Evolutionary conservation across 2,329 filamentous ascomycete genomes (phyloP), one percentile per base, ranked within the genome.

Genomic region (Venturiaceae sp.): DNA sequence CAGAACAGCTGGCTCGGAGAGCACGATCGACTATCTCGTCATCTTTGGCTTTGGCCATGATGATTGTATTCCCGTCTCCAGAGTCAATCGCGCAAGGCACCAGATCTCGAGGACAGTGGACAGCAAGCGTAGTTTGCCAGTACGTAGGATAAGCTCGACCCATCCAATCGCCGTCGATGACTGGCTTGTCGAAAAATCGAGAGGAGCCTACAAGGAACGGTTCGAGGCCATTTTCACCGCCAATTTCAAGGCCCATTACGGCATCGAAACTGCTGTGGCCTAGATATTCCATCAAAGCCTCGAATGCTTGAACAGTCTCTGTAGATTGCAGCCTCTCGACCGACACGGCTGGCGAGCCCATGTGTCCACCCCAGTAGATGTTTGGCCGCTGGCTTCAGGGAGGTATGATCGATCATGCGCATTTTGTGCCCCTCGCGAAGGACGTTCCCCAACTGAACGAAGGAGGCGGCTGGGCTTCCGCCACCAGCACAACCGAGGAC

Each of bases 401-500:
- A 70, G 57, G 71, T 69, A 2, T 72, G 69, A 57, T 72, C 75
- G 28, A 75, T 64, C 11, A 78, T 69, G 14, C 72, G 69, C 34
- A 77, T 68, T 3, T 66, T 72, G 6, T 71, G 65, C 2, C 77
- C 72, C 37, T 68, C 65, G 56, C 70, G 66, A 19, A 78, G 59
- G 33, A 74, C 69, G 26, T 72, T 69, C 34, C 72, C 66, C 33
- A 77, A 66, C 16, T 74, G 72, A 39, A 79, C 65, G 63, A 74
- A 76, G 28, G 71, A 72, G 2, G 72, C 69, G 57, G 74, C 75
- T 0, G 76, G 75, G n/a, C 72, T 74, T 2, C 76, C 77, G 32
- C 77, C 77, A 8, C 77, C 77, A 11, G 73, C 77, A 21, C 74
- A 77, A 19, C 77, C 77, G 3, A 79, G 68, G 11, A 79, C 73